Evolutionary conservation across 352 stramenopile species (phyloP).

Genomic region (Saprolegnia parasitica): DNA sequence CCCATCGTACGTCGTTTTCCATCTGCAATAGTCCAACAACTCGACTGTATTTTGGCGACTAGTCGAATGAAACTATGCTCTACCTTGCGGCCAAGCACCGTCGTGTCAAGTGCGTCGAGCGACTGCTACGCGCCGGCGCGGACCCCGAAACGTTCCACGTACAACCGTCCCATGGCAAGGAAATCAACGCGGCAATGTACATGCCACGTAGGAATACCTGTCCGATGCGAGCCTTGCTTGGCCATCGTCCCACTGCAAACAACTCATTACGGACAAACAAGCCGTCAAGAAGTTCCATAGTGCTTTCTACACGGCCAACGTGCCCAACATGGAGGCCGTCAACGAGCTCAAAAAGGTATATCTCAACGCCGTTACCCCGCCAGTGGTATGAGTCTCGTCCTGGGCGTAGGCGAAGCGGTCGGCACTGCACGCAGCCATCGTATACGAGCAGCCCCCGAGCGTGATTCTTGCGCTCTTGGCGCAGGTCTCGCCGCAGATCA

Average conservation of each 20-base stretch:
- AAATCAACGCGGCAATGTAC: not conserved
- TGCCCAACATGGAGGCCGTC: not conserved
- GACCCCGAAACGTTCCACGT: not conserved
- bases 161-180: not conserved
- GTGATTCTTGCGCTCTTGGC: not conserved
- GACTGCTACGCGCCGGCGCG: not conserved
- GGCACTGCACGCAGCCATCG: conserved; percentile 1
- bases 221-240: not conserved
- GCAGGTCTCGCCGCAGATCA: not conserved
- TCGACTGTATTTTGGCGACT: no score
- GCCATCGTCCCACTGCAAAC: not conserved
- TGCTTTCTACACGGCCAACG: not conserved
- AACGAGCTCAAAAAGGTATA: not conserved
- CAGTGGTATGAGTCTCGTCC: no score
- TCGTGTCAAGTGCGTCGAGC: conserved; percentile 9
- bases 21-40: no score
- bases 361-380: no score
- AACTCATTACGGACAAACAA: not conserved
- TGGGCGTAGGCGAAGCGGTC: conserved; percentile 7
- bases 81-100: not conserved
- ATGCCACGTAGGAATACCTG: conserved; percentile 18
- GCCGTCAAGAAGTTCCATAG: conserved; percentile 1
- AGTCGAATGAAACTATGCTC: not conserved
- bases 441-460: not conserved
- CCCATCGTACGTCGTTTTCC: no score